A percentile compares a stretch with the other conserved stretches of the same genome.
Evolutionary conservation across 768 basidiomycete genomes (phyloP).

Genomic region (Auricularia sp.): DNA sequence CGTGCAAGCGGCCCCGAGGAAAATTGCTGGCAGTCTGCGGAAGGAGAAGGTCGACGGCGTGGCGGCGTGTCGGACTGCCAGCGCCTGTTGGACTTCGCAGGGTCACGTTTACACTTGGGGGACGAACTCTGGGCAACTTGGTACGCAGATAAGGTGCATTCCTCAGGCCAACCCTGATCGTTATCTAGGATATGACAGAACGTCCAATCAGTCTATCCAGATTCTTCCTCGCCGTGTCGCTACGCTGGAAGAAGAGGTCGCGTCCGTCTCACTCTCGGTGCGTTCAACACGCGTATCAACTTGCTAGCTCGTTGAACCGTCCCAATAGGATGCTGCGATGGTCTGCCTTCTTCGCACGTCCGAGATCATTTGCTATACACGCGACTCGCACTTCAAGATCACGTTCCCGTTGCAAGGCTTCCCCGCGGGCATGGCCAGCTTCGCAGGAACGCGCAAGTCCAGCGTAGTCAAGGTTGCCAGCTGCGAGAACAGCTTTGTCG

Average conservation of each 20-base stretch:
- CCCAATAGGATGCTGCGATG: constrained; percentile 63
- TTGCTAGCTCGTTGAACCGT: too few relatives aligned
- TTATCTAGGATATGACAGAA: constrained; percentile 51
- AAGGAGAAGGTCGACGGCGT: constrained; percentile 72
- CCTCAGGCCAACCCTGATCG: too few relatives aligned
- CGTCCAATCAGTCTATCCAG: constrained; percentile 57
- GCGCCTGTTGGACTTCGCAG: constrained; percentile 74
- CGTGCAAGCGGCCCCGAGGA: constrained; percentile 66
- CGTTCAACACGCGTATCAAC: constrained; percentile 15
- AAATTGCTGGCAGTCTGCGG: constrained; percentile 63
- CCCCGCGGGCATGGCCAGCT: constrained; percentile 57
- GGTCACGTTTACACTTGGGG: constrained; percentile 80
- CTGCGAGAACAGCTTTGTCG: constrained; percentile 73
- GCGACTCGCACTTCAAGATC: constrained; percentile 65
- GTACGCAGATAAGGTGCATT: too few relatives aligned
- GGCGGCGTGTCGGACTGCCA: constrained; percentile 78
- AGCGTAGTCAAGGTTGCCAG: constrained; percentile 70
- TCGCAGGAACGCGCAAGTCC: constrained; percentile 74
- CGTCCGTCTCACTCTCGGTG: constrained; percentile 66
- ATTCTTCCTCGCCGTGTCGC: constrained; percentile 72
- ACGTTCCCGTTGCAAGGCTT: constrained; percentile 73
- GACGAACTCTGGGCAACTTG: constrained; percentile 85
- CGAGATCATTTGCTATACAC: constrained; percentile 78
- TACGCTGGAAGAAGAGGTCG: constrained; percentile 57
- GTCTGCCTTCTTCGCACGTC: constrained; percentile 66